Conservation (phyloP, 495 filamentous ascomycete species). For the Hamigera avellanea region DNA sequence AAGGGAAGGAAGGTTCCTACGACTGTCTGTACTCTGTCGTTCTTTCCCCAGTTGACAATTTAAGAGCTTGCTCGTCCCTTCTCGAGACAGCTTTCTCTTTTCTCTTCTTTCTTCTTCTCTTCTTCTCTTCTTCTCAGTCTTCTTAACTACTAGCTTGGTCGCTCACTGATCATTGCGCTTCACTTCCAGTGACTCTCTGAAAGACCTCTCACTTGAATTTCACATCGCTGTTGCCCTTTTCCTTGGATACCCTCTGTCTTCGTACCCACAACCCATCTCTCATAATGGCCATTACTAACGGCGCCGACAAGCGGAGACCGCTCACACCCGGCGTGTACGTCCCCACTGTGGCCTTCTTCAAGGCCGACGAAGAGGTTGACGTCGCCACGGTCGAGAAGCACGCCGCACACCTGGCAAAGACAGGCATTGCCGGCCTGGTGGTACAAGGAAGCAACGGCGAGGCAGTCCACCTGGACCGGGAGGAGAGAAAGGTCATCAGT, state of each 20-base stretch:
- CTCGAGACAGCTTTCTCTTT: no score
- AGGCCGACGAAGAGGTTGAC: constrained; percentile 50
- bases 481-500: constrained; percentile 61
- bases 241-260: not conserved
- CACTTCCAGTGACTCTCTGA: no score
- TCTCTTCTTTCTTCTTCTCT: no score
- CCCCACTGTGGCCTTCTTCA: constrained; percentile 61
- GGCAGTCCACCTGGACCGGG: constrained; percentile 64
- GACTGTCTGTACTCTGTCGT: no score
- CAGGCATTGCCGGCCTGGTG: constrained; percentile 69
- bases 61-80: no score
- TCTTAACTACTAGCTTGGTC: no score
- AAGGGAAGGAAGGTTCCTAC: no score
- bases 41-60: no score
- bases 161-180: no score
- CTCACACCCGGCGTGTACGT: constrained; percentile 50
- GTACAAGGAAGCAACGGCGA: constrained; percentile 89
- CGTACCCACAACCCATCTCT: no score
- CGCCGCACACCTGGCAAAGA: constrained; percentile 69
- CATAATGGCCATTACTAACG: not conserved
- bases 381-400: constrained; percentile 58
- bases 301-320: constrained; percentile 8
- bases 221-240: not conserved
- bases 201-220: no score
- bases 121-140: no score